Base-by-base conservation (phyloP, 2,329 filamentous ascomycete species). In the Calonectria pseudoreteaudii region DNA sequence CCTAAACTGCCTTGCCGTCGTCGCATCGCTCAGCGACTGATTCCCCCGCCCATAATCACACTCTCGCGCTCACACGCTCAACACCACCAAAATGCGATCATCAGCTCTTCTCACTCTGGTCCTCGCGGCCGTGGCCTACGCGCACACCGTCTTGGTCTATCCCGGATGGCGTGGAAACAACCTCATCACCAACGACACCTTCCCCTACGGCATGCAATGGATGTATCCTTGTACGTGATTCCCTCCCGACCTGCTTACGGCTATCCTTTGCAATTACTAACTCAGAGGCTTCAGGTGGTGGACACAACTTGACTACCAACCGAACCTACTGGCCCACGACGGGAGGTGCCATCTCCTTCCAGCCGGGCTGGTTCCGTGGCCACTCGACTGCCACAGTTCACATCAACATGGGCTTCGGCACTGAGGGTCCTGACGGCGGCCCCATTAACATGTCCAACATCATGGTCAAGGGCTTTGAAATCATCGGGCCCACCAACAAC, bases 331-430 rank as follows among this genome's bases (percentile, higher is more conserved):
- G 97, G 97, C 96, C 97, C 20, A 90, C 95, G 65, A 91, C 87
- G 36, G 97, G 97, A 78, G 97, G 97, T 75, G 95, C 95, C n/a
- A 82, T 99, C 74, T 91, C 95, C 65, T 90, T 98, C 80, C 96
- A 98, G 82, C 97, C 97, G 0, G 97, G 96, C 81, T 98, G 97
- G 97, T 98, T 98, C 88, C 92, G 93, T 72, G 97, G 97, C 76
- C 97, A 98, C 84, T 84, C 90, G 44, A 93, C 91, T 8, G 96
- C 95, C 23, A 91, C 95, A 80, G 90, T 98, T 82, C 98, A 98
- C 86, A 88, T 98, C 86, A 98, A 98, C 87, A 89, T 98, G 70
- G 97, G 97, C 77, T 92, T 96, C 77, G 95, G 94, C 77, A 95
- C 90, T 41, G 88, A 90, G 13, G 91, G 90, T 0, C 91, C 91